These are phyloP conservation scores for Medicago lupulina DNA, from an alignment of 306 rosid genomes.

Conservation along the genomic window DNA sequence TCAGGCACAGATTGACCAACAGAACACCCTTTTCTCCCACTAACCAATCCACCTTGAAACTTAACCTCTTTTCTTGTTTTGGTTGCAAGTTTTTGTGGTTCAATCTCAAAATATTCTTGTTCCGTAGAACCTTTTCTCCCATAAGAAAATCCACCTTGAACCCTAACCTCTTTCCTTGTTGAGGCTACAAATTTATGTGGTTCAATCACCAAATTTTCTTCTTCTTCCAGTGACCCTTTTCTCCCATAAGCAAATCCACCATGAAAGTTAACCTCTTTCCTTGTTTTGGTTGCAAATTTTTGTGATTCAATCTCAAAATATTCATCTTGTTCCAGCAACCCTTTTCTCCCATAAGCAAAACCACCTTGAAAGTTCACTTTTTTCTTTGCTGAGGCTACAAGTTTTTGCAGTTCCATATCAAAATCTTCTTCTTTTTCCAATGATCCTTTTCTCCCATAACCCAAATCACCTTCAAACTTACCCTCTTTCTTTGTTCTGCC, in stretches of 20 bases:
- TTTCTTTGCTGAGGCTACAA: conserved; percentile 56
- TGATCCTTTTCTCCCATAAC: not conserved
- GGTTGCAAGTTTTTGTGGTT: conserved; percentile 25
- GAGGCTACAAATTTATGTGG: conserved; percentile 36
- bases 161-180: conserved; percentile 70
- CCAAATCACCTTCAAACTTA: not conserved
- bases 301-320: conserved; percentile 12
- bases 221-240: not conserved
- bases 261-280: not conserved
- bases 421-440: not conserved
- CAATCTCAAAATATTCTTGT: conserved; percentile 49
- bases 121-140: conserved; percentile 58
- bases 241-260: not conserved
- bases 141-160: conserved; percentile 42
- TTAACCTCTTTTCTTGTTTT: conserved; percentile 75
- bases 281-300: not conserved
- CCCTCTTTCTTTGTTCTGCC: not conserved
- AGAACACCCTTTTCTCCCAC: conserved; percentile 48
- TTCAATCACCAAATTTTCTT: conserved; percentile 31
- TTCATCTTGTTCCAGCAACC: conserved; percentile 13
- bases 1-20: conserved; percentile 93
- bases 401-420: conserved; percentile 31
- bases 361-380: not conserved
- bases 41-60: conserved; percentile 48
- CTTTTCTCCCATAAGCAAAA: not conserved